Evolutionary conservation across 805 yeast species (phyloP).

Genomic region (Candida argentea): DNA sequence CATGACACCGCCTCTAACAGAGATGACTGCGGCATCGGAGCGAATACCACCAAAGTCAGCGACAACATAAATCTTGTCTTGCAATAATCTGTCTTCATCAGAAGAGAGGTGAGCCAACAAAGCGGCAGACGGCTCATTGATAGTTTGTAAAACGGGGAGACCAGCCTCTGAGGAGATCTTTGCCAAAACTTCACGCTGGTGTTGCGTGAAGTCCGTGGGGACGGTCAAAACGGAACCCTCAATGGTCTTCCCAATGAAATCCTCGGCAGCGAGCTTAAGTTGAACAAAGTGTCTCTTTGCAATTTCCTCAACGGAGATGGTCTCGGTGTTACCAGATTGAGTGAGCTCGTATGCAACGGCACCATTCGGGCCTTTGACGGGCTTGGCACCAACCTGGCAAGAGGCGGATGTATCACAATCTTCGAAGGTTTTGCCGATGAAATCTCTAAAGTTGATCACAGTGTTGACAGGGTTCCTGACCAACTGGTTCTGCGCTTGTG

Average conservation of each 20-base stretch:
- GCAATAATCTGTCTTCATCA: slow-evolving; percentile 31
- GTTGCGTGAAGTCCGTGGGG: slow-evolving; percentile 77
- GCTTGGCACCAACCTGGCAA: slow-evolving; percentile 47
- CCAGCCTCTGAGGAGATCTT: slow-evolving; percentile 62
- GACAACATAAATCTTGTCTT: slow-evolving; percentile 77
- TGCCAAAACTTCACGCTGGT: slow-evolving; percentile 56
- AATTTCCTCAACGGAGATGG: slow-evolving; percentile 64
- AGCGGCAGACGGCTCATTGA: slow-evolving; percentile 90
- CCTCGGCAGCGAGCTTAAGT: slow-evolving; percentile 82
- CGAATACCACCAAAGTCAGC: slow-evolving; percentile 96
- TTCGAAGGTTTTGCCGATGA: slow-evolving; percentile 64
- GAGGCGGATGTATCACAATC: slow-evolving; percentile 58
- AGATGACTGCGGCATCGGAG: slow-evolving; percentile 89
- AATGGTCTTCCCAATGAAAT: slow-evolving; percentile 72
- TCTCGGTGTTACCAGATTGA: slow-evolving; percentile 40
- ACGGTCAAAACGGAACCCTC: slow-evolving; percentile 83
- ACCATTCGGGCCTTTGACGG: slow-evolving; percentile 48
- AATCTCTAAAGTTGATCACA: slow-evolving; percentile 87
- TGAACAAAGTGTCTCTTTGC: slow-evolving; percentile 76
- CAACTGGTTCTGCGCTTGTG: slow-evolving; percentile 88
- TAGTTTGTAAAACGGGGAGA: slow-evolving; percentile 71
- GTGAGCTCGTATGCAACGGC: slow-evolving; percentile 54
- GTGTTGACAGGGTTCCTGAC: slow-evolving; percentile 86
- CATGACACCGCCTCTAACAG: slow-evolving; percentile 89
- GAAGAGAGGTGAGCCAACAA: slow-evolving; percentile 65